phyloP scores from a whole-genome alignment of 257 asterid genomes.

The Mitragyna speciosa region DNA sequence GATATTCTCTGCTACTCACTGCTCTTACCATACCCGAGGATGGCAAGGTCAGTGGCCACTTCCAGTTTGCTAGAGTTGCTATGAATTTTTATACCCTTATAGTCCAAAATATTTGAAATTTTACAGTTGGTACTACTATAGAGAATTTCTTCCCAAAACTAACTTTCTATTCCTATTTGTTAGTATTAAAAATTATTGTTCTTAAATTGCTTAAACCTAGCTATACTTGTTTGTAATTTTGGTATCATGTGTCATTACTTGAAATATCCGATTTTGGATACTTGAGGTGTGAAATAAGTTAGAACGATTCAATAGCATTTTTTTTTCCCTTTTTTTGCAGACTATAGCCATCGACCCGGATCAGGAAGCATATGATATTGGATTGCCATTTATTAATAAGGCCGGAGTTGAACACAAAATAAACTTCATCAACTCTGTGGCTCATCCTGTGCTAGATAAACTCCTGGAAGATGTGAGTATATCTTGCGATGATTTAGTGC shows the following conservation, averaged over 20 bases:
- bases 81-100: no score
- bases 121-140: no score
- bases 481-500: no score
- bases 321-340: neutral
- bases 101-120: no score
- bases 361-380: slow-evolving; percentile 29
- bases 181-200: no score
- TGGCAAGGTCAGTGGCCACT: slow-evolving; percentile 40
- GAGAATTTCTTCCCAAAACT: no score
- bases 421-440: slow-evolving; percentile 36
- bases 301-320: neutral
- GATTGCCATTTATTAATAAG: slow-evolving; percentile 35
- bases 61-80: no score
- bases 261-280: no score
- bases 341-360: slow-evolving; percentile 39
- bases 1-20: slow-evolving; percentile 57
- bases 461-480: slow-evolving; percentile 29
- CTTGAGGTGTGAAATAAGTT: neutral
- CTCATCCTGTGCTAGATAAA: slow-evolving; percentile 36
- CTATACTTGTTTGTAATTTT: no score
- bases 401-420: slow-evolving; percentile 48
- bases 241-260: no score
- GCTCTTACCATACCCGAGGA: slow-evolving; percentile 60
- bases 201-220: no score
- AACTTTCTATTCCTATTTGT: no score